phyloP scores from a whole-genome alignment of 1,284 basidiomycete genomes.

The Neonothopanus nambi region DNA sequence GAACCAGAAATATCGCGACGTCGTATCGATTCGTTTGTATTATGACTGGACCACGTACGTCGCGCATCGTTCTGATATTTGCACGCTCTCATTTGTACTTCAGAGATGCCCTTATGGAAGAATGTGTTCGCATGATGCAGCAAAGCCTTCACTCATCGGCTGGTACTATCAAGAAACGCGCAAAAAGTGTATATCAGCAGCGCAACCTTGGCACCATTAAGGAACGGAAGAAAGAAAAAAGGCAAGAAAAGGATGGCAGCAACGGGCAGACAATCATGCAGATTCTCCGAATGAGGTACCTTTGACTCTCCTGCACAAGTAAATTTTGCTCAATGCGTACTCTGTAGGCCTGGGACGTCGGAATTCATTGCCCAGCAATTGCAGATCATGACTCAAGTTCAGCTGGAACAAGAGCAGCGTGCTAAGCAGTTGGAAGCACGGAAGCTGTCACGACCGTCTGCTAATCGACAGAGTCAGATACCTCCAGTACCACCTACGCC shows the following conservation, averaged over 20 bases:
- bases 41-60: conserved; percentile 91
- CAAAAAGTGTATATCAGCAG: conserved; percentile 88
- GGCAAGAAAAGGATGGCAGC: conserved; percentile 69
- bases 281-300: conserved; percentile 90
- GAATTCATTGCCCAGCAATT: conserved; percentile 91
- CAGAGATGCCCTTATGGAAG: conserved; percentile 92
- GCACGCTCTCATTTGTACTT: conserved; percentile 10
- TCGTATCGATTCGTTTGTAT: conserved; percentile 87
- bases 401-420: conserved; percentile 71
- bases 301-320: conserved; percentile 17
- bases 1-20: conserved; percentile 94
- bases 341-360: conserved; percentile 68
- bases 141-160: conserved; percentile 73
- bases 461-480: conserved; percentile 12
- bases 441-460: conserved; percentile 44
- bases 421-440: conserved; percentile 58
- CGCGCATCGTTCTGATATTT: neutral
- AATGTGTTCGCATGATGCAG: conserved; percentile 93
- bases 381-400: conserved; percentile 73
- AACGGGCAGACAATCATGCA: conserved; percentile 90
- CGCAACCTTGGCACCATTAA: conserved; percentile 96
- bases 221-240: conserved; percentile 92
- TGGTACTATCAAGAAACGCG: conserved; percentile 76
- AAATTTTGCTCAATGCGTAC: neutral
- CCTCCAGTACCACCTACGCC: conserved; percentile 33